Base-by-base conservation (phyloP, 1,139 yeast species). In the Yamadazyma trypodendri region DNA sequence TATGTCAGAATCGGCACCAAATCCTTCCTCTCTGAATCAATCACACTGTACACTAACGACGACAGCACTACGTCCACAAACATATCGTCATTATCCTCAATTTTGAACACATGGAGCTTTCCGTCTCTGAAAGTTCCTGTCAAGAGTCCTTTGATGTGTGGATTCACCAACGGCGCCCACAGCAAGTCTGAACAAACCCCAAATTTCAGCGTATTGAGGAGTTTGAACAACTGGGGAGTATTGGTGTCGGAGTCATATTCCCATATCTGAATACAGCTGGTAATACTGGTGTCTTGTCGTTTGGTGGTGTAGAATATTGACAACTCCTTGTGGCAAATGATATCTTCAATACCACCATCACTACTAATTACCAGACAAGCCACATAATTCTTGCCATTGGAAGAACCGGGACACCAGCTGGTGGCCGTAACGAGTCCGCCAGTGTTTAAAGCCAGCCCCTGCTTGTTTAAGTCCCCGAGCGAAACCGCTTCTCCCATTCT, bases 41-140 rank as follows among this genome's bases (percentile, higher is more conserved):
- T 56, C 2, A 61, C 46, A 2, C 46, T 46, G 56, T 56, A 66
- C 9, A 58, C 50, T 13, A 58, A 49, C 12, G 71, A 61, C 2
- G 72, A 56, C 22, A 47, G 42, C 2, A 44, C 43, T 6, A 68
- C 52, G 12, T 51, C 54, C n/a, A 55, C 44, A 39, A 51, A 56
- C 21, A 53, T 47, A 1, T 58, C 46, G 4, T 20, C 33, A 46
- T 2, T 56, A 44, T 30, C 45, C 32, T 4, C 29, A 2, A 34
- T 13, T 17, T 27, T 34, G 34, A 85, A 55, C 3, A 84, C 54
- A 38, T 81, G 79, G 4, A 81, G 58, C 3, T 65, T 58, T 0
- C 95, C 95, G 55, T 83, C 87, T 31, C 79, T 79, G 48, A 77
- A 81, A 0, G 72, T 66, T 12, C 80, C 81, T 1, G 75, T 75